Base-by-base conservation (phyloP, 257 asterid species). In the Nyctanthes arbortristis region DNA sequence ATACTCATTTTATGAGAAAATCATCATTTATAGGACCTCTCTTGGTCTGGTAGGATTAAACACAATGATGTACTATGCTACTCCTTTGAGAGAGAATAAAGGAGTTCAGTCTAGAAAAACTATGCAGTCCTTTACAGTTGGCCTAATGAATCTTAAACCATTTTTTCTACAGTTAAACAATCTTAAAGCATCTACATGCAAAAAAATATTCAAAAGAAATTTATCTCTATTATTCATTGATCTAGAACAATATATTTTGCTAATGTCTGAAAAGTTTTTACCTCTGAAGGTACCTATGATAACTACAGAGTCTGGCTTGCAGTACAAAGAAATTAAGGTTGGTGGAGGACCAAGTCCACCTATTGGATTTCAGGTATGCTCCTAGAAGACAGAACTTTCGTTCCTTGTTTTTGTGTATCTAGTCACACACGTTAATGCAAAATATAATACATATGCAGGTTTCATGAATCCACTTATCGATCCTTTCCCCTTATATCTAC, bases 301-400 rank as follows among this genome's bases (percentile, higher is more conserved):
- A 71, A 94, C 96, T 61, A 89, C 97, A 0, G 96, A 77, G 74
- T 89, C 99, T 27, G 99, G 99, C 18, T 80, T 94, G 91, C 94
- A 94, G 78, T 94, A 91, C 81, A 94, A 91, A 84, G 99, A 94
- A 73, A 89, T 94, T 63, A 82, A 82, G 83, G 87, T 94, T 54
- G 99, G 99, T 36, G 52, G 61, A 27, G 99, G 99, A 40, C 97
- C 99, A 58, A 89, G 89, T 65, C 99, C 99, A 29, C 99, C 99
- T 14, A 75, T 89, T 74, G 99, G 99, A 63, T 94, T 84, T 84
- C 99, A 94, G 96, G 99, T 91, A 83, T 9, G 33, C 16, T n/a
- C 34, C 61, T 40, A 14, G 2, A 57, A 65, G 12, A 52, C 31
- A 20, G 11, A 22, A 52, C n/a, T 52, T 66, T 12, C 2, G 34